Base-by-base conservation (phyloP, 805 yeast species). In the Ogataea paraovalis region DNA sequence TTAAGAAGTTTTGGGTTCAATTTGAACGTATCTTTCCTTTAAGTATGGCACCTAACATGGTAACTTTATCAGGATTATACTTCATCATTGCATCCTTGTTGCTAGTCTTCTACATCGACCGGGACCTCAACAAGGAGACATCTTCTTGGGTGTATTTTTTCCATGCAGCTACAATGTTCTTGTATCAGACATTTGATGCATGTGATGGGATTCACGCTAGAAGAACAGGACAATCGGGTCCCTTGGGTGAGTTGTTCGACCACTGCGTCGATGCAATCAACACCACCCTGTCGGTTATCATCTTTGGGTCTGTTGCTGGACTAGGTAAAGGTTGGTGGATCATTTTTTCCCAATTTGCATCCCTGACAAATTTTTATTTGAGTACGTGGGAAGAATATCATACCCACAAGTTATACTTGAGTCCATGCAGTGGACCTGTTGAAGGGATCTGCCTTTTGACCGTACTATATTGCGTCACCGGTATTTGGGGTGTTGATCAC, bases 351-450 rank as follows among this genome's bases (percentile, higher is more conserved):
- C 90, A 87, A 56, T 83, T 86, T 63, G 89, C 87, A 4, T 72
- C 87, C 2, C 74, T 87, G 44, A 79, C 85, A 51, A 91, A 91
- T 66, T 92, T 91, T 65, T 91, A 90, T 63, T 64, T 87, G 43
- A 83, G 95, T 34, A 91, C 97, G 0, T 91, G 97, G 97, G 98
- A 91, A 68, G 97, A 90, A 63, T 91, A 80, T 65, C 92, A 90
- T 62, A 91, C 97, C 0, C 95, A 89, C 58, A 82, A 81, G 41
- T 71, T 91, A 43, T 91, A 75, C 64, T 71, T 91, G 45, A 81
- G 92, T 32, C 82, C 76, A 52, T 82, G 88, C 58, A 85, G 95
- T 13, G 98, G 98, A 0, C 98, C 98, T 0, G 97, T 92, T 3
- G 98, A 91, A 67, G 98, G 98, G 2, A 87, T 91, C 25, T 62